Evolutionary conservation across 2,329 filamentous ascomycete species (phyloP).

Genomic region (Myriosclerotinia scirpicola): DNA sequence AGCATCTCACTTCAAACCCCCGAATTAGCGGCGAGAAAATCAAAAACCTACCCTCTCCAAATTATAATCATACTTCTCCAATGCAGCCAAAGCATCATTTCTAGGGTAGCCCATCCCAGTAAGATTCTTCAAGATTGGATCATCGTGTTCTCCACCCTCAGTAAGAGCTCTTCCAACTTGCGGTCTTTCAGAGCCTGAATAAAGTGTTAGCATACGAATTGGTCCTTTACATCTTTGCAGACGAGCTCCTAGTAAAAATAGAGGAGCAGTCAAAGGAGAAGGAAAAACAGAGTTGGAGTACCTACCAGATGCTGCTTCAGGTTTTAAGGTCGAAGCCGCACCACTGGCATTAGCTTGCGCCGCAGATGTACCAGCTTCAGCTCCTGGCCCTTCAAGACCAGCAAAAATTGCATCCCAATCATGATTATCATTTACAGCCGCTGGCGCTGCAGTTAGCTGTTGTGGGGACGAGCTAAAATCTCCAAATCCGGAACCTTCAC

Average conservation of each 20-base stretch:
- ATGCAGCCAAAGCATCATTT: conserved; percentile 68
- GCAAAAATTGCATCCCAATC: conserved; percentile 98
- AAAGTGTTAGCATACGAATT: no score
- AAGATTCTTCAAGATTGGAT: conserved; percentile 85
- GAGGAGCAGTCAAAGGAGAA: background rate
- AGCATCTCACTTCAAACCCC: background rate
- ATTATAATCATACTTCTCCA: conserved; percentile 96
- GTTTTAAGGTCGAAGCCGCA: conserved; percentile 32
- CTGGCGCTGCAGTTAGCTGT: conserved; percentile 43
- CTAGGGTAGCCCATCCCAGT: conserved; percentile 87
- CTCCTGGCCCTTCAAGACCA: conserved; percentile 61
- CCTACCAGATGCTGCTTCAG: conserved; percentile 12
- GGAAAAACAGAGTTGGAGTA: background rate
- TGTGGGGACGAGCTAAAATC: conserved; percentile 53
- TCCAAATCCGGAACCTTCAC: conserved; percentile 41
- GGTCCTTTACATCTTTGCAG: no score
- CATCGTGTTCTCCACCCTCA: conserved; percentile 77
- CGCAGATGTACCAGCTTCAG: conserved; percentile 28
- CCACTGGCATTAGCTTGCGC: conserved; percentile 31
- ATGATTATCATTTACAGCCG: conserved; percentile 54
- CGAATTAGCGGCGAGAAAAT: background rate
- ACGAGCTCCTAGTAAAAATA: no score
- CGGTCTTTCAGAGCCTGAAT: conserved; percentile 39
- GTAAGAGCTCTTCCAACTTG: conserved; percentile 67
- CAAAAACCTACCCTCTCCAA: conserved; percentile 75